Conservation (phyloP, 768 basidiomycete genomes). For the Phanerodontia chrysosporium region DNA sequence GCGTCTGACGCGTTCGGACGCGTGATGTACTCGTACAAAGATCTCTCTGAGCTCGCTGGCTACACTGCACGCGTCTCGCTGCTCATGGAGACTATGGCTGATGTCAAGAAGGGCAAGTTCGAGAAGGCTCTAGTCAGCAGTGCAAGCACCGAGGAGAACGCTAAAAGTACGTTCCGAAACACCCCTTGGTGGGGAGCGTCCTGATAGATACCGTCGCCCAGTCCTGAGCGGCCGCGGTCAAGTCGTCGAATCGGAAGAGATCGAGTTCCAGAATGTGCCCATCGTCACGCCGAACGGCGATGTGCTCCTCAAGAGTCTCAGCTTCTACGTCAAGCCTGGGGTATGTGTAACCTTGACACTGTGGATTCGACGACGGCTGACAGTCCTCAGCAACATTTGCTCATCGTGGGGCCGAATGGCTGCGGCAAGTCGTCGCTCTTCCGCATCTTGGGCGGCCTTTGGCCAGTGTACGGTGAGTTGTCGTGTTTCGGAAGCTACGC, state of each 20-base stretch:
- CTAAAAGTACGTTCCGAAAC: slow-evolving; percentile 69
- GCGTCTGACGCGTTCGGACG: slow-evolving; percentile 93
- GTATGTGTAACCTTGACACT: slow-evolving; percentile 36
- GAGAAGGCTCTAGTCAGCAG: slow-evolving; percentile 84
- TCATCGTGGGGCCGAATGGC: slow-evolving; percentile 94
- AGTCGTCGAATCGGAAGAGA: slow-evolving; percentile 81
- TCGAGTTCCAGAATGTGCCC: slow-evolving; percentile 89
- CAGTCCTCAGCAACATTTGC: slow-evolving; percentile 68
- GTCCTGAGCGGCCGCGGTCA: slow-evolving; percentile 78
- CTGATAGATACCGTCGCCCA: no score
- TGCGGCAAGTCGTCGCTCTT: slow-evolving; percentile 91
- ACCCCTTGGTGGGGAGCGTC: no score
- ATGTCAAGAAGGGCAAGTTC: slow-evolving; percentile 78
- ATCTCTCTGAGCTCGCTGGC: slow-evolving; percentile 91
- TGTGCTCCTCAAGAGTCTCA: slow-evolving; percentile 76
- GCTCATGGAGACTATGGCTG: slow-evolving; percentile 87
- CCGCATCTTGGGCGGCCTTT: slow-evolving; percentile 94
- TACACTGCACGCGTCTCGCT: slow-evolving; percentile 90
- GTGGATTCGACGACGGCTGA: not conserved
- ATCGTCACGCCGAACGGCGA: slow-evolving; percentile 97
- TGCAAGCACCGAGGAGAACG: slow-evolving; percentile 68
- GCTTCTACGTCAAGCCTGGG: slow-evolving; percentile 86
- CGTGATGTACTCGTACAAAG: slow-evolving; percentile 97
- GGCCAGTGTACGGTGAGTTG: slow-evolving; percentile 66
- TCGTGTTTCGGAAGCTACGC: no score